Base-by-base conservation (phyloP, 2,329 filamentous ascomycete species). In the Xylariaceae sp. region DNA sequence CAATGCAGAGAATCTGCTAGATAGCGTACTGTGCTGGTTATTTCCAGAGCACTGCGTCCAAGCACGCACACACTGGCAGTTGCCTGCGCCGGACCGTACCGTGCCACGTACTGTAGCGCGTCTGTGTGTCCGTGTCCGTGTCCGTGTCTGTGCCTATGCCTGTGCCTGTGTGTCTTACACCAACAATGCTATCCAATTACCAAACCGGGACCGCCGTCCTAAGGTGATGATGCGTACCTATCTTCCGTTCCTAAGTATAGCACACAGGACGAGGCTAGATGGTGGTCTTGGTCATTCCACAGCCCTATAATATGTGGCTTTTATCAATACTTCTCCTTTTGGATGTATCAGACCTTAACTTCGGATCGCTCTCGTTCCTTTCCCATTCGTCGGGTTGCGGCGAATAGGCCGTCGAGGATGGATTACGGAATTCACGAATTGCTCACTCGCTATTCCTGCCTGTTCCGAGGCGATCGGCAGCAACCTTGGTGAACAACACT, bases 271-370 rank as follows among this genome's bases (percentile, higher is more conserved):
- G 35, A 39, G 50, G 34, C 35, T 42, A n/a, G 23, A 39, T n/a
- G 34, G 34, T 39, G n/a, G 23, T 30, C 34, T 30, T 10, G 34
- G 49, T 35, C 49, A 51, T 35, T 52, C 15, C 34, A 17, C 50
- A 39, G 50, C 34, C 34, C 50, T 52, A 52, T 52, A 52, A 37
- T 52, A 18, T 17, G 50, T 52, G 50, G 34, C 35, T 52, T 52
- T n/a, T 39, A 39, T 52, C 49, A 51, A 51, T 51, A 34, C 23
- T 51, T 50, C 48, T 15, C 49, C 49, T 51, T 51, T 51, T 35
- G 49, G 49, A 51, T 35, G 13, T 35, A 23, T 35, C 49, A 17
- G 5, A 13, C 10, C 17, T 50, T 45, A 47, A 4, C 42, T 55
- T 44, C n/a, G 45, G 58, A 61, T 55, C 61, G 13, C 13, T 4